These are phyloP conservation scores for Psilocybe cyanescens DNA, from an alignment of 768 basidiomycete genomes.

Conservation along the genomic window DNA sequence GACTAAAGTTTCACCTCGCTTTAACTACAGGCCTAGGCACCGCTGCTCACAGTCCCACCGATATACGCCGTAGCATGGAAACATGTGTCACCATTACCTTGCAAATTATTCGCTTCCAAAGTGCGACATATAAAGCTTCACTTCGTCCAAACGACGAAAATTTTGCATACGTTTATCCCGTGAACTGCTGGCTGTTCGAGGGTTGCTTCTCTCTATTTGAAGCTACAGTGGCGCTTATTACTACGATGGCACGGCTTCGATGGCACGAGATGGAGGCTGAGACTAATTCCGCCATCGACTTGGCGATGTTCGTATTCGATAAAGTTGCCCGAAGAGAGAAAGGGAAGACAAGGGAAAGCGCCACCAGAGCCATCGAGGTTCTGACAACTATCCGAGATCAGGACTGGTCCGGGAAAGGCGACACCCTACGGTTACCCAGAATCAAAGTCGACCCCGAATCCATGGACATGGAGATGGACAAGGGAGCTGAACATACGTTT, in stretches of 20 bases:
- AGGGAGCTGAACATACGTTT: constrained; percentile 3
- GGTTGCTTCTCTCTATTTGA: constrained; percentile 51
- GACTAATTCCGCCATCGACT: constrained; percentile 40
- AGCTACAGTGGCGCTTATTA: constrained; percentile 48
- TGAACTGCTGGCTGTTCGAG: constrained; percentile 43
- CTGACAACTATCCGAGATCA: constrained; percentile 29
- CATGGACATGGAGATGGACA: constrained; percentile 13
- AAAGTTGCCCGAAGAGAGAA: constrained; percentile 36
- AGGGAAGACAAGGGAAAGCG: constrained; percentile 40
- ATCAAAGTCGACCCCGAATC: constrained; percentile 23
- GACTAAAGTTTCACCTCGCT: constrained; percentile 49
- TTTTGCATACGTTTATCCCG: constrained; percentile 29
- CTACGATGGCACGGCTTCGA: constrained; percentile 42
- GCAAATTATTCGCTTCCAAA: constrained; percentile 47
- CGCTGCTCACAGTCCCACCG: constrained; percentile 24
- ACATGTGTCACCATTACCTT: constrained; percentile 42
- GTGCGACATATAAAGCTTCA: constrained; percentile 36
- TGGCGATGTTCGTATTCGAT: constrained; percentile 39
- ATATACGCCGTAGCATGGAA: constrained; percentile 36
- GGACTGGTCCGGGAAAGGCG: constrained; percentile 17
- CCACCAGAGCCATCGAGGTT: constrained; percentile 42
- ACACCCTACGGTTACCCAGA: constrained; percentile 8
- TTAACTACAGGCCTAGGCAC: constrained; percentile 39
- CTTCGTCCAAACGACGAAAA: constrained; percentile 23
- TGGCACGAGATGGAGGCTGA: constrained; percentile 40